Conservation (phyloP, 106 monocot species). For the Phalaenopsis equestris region DNA sequence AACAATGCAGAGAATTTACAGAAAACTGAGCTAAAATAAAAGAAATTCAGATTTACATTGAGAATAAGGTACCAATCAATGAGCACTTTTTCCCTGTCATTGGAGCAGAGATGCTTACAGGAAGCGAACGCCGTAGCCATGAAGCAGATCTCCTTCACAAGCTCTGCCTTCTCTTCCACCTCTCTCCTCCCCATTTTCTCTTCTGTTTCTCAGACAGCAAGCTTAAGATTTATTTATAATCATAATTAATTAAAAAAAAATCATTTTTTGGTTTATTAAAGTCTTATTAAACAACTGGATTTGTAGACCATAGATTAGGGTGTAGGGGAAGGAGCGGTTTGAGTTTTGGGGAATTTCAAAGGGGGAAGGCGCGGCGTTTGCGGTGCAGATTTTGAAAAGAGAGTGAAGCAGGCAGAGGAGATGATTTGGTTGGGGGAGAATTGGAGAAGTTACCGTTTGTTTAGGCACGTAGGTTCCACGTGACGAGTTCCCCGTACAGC, state of each 20-base stretch:
- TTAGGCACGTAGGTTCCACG: conserved; percentile 13
- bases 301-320: not conserved
- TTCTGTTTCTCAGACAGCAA: not conserved
- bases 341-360: not conserved
- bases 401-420: not conserved
- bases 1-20: not conserved
- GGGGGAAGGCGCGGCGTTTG: conserved; percentile 15
- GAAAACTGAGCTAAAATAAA: not conserved
- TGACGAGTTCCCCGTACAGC: not conserved
- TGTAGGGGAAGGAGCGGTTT: not conserved
- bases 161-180: conserved; percentile 11
- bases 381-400: conserved; percentile 14
- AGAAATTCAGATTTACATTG: conserved; percentile 18
- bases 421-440: not conserved
- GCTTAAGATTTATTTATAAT: no score
- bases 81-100: conserved; percentile 21
- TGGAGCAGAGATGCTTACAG: conserved; percentile 32
- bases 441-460: conserved; percentile 22
- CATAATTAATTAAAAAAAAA: not conserved
- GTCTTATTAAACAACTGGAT: not conserved
- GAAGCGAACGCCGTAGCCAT: conserved; percentile 29
- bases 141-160: conserved; percentile 39
- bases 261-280: not conserved
- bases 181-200: not conserved
- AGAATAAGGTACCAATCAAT: conserved; percentile 84